A percentile compares a stretch with the other conserved stretches of the same genome.
Conservation (phyloP, 1,139 yeast species). For the Lodderomyces beijingensis region DNA sequence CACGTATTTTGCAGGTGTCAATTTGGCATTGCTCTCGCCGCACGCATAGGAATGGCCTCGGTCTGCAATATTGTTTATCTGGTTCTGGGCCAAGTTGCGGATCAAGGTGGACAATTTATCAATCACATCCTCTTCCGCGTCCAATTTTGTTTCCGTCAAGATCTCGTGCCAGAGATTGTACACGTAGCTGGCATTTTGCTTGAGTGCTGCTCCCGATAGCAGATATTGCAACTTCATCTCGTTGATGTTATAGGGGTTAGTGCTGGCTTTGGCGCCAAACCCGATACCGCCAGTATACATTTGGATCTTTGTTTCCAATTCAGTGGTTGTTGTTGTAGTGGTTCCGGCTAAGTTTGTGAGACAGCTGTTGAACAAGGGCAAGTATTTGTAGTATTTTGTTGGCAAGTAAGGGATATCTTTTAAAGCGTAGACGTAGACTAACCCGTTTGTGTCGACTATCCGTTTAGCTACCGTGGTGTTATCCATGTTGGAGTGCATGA, state of each 20-base stretch:
- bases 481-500: constrained; percentile 10
- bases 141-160: constrained; percentile 64
- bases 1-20: constrained; percentile 58
- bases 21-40: constrained; percentile 59
- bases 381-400: constrained; percentile 54
- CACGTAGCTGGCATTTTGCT: constrained; percentile 56
- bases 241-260: constrained; percentile 49
- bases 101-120: constrained; percentile 73
- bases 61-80: constrained; percentile 74
- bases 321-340: constrained; percentile 59
- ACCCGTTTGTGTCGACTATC: constrained; percentile 67
- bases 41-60: constrained; percentile 86
- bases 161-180: constrained; percentile 67
- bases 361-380: constrained; percentile 77
- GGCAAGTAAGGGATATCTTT: constrained; percentile 57
- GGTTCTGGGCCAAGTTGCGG: constrained; percentile 72
- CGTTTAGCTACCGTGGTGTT: constrained; percentile 23
- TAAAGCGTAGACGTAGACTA: constrained; percentile 64
- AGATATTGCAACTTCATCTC: constrained; percentile 45
- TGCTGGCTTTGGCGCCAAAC: constrained; percentile 51
- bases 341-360: constrained; percentile 84
- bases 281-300: constrained; percentile 80
- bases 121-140: constrained; percentile 44
- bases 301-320: constrained; percentile 80
- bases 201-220: constrained; percentile 68